These are phyloP conservation scores for Phytophthora tentaculata DNA, from an alignment of 352 stramenopile genomes.

Conservation along the genomic window DNA sequence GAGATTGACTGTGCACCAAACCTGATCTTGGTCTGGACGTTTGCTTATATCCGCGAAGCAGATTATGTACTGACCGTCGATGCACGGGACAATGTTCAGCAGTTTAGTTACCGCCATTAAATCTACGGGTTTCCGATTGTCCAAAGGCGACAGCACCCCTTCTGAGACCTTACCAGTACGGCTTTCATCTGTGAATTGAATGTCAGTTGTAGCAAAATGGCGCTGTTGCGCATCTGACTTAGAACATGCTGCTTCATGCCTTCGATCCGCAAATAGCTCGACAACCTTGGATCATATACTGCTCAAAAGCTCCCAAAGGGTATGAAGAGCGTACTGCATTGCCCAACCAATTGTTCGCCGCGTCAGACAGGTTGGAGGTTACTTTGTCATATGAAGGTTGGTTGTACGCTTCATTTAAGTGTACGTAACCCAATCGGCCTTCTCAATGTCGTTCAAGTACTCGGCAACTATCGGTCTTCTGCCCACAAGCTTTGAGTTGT, in stretches of 20 bases:
- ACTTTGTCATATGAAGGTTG: constrained; percentile 14
- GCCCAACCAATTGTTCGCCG: constrained; percentile 7
- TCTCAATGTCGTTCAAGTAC: constrained; percentile 6
- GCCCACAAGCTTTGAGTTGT: constrained; percentile 4
- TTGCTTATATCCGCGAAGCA: not conserved
- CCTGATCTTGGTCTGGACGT: not conserved
- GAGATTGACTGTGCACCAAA: not conserved
- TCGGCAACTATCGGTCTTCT: not conserved
- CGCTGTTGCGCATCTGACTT: not conserved
- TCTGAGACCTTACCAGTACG: not conserved
- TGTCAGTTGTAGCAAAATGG: not conserved
- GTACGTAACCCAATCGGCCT: constrained; percentile 9
- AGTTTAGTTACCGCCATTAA: not conserved
- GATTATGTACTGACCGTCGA: not conserved
- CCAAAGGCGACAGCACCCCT: not conserved
- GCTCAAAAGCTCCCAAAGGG: not conserved
- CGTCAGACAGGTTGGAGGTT: constrained; percentile 10
- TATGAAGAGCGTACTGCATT: not conserved
- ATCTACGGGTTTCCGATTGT: not conserved
- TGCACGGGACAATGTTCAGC: not conserved
- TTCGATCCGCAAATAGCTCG: not conserved
- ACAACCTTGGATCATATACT: constrained; percentile 19
- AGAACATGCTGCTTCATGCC: not conserved
- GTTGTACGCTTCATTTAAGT: constrained; percentile 2
- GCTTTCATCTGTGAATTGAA: too few species aligned